phyloP scores from a whole-genome alignment of 208 protist genomes.

The Leishmania mexicana region DNA sequence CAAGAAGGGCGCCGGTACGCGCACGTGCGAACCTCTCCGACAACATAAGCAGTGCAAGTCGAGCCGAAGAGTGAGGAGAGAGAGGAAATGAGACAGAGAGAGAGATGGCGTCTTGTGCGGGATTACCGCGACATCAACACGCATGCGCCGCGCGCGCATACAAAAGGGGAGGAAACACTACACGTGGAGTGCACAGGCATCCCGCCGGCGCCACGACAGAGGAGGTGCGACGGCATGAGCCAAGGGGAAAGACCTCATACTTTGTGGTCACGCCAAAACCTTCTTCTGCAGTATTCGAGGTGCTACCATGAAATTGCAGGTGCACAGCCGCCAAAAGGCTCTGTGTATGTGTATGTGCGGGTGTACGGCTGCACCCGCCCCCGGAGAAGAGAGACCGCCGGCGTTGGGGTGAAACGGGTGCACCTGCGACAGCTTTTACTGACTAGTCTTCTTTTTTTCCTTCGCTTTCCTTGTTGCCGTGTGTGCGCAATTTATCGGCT shows the following conservation, averaged over 20 bases:
- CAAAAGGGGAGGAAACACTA: not conserved
- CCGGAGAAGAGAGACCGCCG: not conserved
- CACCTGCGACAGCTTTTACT: not conserved
- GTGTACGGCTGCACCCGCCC: not conserved
- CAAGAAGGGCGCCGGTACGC: not conserved
- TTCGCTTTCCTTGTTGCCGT: not conserved
- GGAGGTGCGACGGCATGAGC: not conserved
- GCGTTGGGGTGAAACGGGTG: not conserved
- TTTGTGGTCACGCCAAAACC: not conserved
- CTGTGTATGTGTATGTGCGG: not conserved
- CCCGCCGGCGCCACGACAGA: not conserved
- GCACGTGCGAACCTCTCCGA: not conserved
- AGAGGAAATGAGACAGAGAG: not conserved
- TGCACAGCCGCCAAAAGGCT: not conserved
- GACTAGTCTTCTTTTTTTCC: not conserved
- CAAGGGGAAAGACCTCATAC: not conserved
- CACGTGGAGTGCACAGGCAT: not conserved
- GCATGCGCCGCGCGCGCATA: not conserved
- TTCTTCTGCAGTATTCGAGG: not conserved
- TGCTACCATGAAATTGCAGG: not conserved
- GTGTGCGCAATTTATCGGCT: not conserved
- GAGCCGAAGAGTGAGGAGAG: not conserved
- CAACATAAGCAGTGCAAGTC: not conserved
- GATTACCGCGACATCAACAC: not conserved
- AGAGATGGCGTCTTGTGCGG: not conserved